These are phyloP conservation scores for Xylariaceae sp. DNA, from an alignment of 2,329 filamentous ascomycete genomes.

Conservation along the genomic window DNA sequence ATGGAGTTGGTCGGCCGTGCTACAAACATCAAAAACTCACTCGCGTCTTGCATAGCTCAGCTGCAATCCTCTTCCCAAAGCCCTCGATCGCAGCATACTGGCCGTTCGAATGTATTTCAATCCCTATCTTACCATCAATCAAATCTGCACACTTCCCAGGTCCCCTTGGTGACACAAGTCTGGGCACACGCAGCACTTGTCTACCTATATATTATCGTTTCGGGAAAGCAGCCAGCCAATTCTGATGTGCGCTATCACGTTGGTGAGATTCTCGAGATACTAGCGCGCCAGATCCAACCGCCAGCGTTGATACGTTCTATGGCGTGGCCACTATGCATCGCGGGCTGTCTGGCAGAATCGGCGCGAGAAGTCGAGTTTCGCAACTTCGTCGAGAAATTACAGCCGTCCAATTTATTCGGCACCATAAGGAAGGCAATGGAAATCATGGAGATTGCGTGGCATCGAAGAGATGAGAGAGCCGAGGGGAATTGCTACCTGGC, in stretches of 20 bases:
- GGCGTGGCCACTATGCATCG: slow-evolving; percentile 33
- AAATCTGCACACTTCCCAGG: slow-evolving; percentile 4
- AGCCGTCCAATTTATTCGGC: too few relatives aligned
- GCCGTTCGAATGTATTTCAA: not conserved
- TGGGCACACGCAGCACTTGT: slow-evolving; percentile 45
- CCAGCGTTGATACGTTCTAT: slow-evolving; percentile 27
- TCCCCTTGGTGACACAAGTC: slow-evolving; percentile 28
- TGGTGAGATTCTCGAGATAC: slow-evolving; percentile 27
- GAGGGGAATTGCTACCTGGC: slow-evolving; percentile 21
- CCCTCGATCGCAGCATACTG: too few relatives aligned
- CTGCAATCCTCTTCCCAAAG: too few relatives aligned
- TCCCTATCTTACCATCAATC: not conserved
- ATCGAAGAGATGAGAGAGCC: slow-evolving; percentile 26
- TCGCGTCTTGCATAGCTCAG: not conserved
- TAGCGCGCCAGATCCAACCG: slow-evolving; percentile 28
- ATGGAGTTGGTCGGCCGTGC: slow-evolving; percentile 15
- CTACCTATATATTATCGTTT: slow-evolving; percentile 45
- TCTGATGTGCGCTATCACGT: slow-evolving; percentile 34
- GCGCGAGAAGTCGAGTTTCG: slow-evolving; percentile 40
- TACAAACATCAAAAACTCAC: slow-evolving; percentile 9
- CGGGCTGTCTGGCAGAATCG: slow-evolving; percentile 32
- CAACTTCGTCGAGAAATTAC: slow-evolving; percentile 33
- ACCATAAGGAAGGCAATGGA: too few relatives aligned
- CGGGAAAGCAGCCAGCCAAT: slow-evolving; percentile 46
- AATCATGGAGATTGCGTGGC: too few relatives aligned